Conservation (phyloP, 2,329 filamentous ascomycete genomes). For the Alternaria triticimaculans region DNA sequence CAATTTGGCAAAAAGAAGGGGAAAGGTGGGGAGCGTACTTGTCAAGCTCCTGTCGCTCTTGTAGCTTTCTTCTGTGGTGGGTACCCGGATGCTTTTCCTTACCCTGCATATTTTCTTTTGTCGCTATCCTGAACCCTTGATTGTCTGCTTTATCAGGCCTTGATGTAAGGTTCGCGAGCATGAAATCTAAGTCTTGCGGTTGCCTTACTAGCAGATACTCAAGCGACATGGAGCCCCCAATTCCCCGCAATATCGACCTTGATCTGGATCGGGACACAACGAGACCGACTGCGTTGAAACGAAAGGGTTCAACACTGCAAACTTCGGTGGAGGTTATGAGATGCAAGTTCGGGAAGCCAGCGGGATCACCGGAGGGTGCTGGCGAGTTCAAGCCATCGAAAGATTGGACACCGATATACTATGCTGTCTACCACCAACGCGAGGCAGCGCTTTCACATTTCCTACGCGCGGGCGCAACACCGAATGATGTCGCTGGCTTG, state of each 20-base stretch:
- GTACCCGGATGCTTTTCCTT: background rate
- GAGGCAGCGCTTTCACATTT: constrained; percentile 43
- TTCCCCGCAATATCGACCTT: constrained; percentile 21
- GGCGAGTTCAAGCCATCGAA: constrained; percentile 29
- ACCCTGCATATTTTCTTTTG: constrained; percentile 5
- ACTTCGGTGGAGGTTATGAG: constrained; percentile 40
- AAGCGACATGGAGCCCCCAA: constrained; percentile 22
- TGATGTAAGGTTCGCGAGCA: constrained; percentile 7
- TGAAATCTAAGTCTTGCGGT: constrained; percentile 27
- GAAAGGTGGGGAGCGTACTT: constrained; percentile 6
- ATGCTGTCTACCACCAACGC: constrained; percentile 40
- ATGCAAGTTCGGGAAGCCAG: constrained; percentile 37
- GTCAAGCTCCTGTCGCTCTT: constrained; percentile 6
- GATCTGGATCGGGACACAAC: constrained; percentile 16
- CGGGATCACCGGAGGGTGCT: constrained; percentile 5
- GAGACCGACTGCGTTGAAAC: constrained; percentile 12
- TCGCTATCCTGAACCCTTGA: background rate
- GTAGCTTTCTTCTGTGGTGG: background rate
- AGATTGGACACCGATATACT: constrained; percentile 40
- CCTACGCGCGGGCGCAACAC: constrained; percentile 33
- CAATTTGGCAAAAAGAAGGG: constrained; percentile 4
- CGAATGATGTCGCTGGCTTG: constrained; percentile 30
- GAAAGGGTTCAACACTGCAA: constrained; percentile 37
- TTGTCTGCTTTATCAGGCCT: constrained; percentile 1
- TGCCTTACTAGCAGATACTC: constrained; percentile 22